Conservation (phyloP, 2,329 filamentous ascomycete genomes). For the Aspergillus sclerotialis region DNA sequence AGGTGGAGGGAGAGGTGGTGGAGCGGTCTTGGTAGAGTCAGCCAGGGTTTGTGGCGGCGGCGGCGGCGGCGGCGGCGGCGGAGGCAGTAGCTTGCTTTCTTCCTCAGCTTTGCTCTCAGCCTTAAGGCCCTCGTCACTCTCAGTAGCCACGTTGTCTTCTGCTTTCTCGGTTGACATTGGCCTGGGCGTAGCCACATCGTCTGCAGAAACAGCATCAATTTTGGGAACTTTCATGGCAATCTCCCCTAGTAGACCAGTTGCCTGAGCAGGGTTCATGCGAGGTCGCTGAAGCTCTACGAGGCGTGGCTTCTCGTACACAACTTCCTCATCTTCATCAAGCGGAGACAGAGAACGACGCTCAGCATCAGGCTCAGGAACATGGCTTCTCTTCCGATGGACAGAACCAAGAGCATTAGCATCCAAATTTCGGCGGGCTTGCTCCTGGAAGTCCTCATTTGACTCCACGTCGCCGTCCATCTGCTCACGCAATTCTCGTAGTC, state of each 20-base stretch:
- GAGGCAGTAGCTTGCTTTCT: slow-evolving; percentile 24
- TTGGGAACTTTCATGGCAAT: slow-evolving; percentile 70
- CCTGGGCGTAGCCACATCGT: slow-evolving; percentile 51
- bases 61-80: slow-evolving; percentile 40
- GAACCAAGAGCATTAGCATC: slow-evolving; percentile 68
- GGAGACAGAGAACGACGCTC: slow-evolving; percentile 35
- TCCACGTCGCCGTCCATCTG: slow-evolving; percentile 74
- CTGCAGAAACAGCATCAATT: slow-evolving; percentile 48
- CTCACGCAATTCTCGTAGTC: slow-evolving; percentile 82
- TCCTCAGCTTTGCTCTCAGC: slow-evolving; percentile 7
- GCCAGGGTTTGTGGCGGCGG: slow-evolving; percentile 32
- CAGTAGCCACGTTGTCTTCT: slow-evolving; percentile 57
- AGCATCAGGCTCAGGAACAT: slow-evolving; percentile 32
- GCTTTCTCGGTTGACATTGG: slow-evolving; percentile 59
- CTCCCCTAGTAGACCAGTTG: slow-evolving; percentile 62
- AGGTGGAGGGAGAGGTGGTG: slow-evolving; percentile 42
- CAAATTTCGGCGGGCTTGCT: slow-evolving; percentile 55
- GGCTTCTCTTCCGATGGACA: slow-evolving; percentile 52
- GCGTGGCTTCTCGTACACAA: slow-evolving; percentile 70
- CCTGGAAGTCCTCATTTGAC: slow-evolving; percentile 43
- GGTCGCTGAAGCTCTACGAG: slow-evolving; percentile 69
- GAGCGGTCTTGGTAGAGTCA: slow-evolving; percentile 39
- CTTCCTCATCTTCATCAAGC: slow-evolving; percentile 49
- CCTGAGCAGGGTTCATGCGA: slow-evolving; percentile 54
- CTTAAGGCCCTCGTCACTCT: slow-evolving; percentile 13